These are phyloP conservation scores for Filobasidium wieringae DNA, from an alignment of 768 basidiomycete species.

Conservation along the genomic window DNA sequence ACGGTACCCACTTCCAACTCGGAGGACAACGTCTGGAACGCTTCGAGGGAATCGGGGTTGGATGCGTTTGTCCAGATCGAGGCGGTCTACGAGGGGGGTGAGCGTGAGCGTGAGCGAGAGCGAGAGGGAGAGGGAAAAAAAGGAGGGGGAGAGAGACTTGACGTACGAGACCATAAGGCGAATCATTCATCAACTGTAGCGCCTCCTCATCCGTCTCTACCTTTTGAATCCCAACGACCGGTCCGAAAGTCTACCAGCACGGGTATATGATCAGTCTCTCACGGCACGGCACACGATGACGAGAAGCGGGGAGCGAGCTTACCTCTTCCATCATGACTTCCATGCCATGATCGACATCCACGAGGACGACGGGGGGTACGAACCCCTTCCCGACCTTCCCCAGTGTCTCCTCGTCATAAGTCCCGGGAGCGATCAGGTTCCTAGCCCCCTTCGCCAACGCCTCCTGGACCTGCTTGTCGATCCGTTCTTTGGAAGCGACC, in stretches of 20 bases:
- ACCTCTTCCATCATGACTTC: conserved; percentile 69
- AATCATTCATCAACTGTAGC: conserved; percentile 86
- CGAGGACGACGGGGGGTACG: conserved; percentile 80
- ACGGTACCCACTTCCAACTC: conserved; percentile 81
- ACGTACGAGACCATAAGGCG: conserved; percentile 71
- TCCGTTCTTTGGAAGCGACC: conserved; percentile 67
- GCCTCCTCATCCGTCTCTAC: conserved; percentile 75
- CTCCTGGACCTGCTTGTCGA: conserved; percentile 73
- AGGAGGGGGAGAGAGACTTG: conserved; percentile 7
- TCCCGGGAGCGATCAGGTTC: conserved; percentile 55
- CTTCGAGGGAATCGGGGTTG: conserved; percentile 52
- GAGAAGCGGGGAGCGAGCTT: too few relatives aligned
- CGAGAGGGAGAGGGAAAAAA: too few relatives aligned
- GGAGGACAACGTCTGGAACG: conserved; percentile 58
- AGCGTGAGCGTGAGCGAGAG: neutral
- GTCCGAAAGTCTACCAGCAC: conserved; percentile 72
- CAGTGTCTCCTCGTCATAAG: conserved; percentile 50
- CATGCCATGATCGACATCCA: conserved; percentile 87
- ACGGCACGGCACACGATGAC: neutral
- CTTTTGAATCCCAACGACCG: conserved; percentile 85
- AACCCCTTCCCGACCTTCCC: conserved; percentile 67
- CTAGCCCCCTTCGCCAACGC: conserved; percentile 76
- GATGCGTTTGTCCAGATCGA: conserved; percentile 79
- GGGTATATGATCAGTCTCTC: neutral
- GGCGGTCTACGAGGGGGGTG: conserved; percentile 48